Evolutionary conservation across 1,284 basidiomycete genomes (phyloP).

Genomic region (Neonothopanus nambi): DNA sequence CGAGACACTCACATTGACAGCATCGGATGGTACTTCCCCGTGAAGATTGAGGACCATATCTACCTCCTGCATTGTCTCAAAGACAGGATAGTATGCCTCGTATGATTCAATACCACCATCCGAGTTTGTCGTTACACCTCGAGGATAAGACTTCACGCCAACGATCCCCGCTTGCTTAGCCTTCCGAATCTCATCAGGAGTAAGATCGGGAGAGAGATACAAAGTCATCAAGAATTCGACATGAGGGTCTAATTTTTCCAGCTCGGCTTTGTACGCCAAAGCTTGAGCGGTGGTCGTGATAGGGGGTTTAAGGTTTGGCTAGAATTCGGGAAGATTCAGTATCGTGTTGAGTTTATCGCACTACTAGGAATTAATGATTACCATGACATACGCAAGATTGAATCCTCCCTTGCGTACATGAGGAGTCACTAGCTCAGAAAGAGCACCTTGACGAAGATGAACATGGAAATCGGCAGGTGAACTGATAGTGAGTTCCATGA

Average conservation of each 20-base stretch:
- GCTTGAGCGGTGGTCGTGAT: conserved; percentile 86
- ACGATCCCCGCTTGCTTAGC: conserved; percentile 85
- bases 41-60: conserved; percentile 97
- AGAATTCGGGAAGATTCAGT: conserved; percentile 15
- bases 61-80: conserved; percentile 92
- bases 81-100: conserved; percentile 92
- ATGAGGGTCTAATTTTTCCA: conserved; percentile 76
- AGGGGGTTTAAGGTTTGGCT: conserved; percentile 96
- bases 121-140: conserved; percentile 98
- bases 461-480: conserved; percentile 96
- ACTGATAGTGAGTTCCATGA: conserved; percentile 50
- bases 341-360: not conserved
- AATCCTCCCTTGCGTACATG: conserved; percentile 93
- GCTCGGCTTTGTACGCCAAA: conserved; percentile 74
- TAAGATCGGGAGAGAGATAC: conserved; percentile 90
- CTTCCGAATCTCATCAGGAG: conserved; percentile 88
- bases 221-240: conserved; percentile 95
- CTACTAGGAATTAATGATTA: conserved; percentile 28
- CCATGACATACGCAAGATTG: conserved; percentile 95
- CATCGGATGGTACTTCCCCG: conserved; percentile 95
- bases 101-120: conserved; percentile 97
- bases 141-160: conserved; percentile 96
- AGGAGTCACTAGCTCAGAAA: conserved; percentile 86
- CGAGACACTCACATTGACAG: conserved; percentile 57
- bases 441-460: conserved; percentile 87